These are phyloP conservation scores for Gossypium longicalyx DNA, from an alignment of 345 rosid species.

Conservation along the genomic window DNA sequence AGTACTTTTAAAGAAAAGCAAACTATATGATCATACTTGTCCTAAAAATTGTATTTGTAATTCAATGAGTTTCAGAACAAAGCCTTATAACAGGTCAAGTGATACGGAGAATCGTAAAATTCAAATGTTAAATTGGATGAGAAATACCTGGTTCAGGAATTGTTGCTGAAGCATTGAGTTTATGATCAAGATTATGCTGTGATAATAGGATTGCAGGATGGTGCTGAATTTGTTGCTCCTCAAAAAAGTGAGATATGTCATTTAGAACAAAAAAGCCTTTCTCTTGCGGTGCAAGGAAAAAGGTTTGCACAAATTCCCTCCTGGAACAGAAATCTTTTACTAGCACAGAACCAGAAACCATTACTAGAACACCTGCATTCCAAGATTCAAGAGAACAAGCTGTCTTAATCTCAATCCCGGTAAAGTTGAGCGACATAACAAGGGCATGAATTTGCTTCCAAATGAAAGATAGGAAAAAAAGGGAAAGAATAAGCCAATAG, in stretches of 20 bases:
- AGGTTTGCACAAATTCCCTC: slow-evolving; percentile 60
- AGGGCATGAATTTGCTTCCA: slow-evolving; percentile 61
- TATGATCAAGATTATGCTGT: slow-evolving; percentile 36
- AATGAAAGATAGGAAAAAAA: slow-evolving; percentile 1
- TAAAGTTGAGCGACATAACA: slow-evolving; percentile 41
- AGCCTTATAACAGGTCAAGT: background rate
- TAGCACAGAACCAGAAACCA: slow-evolving; percentile 66
- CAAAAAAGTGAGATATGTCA: slow-evolving; percentile 58
- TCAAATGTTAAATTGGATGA: background rate
- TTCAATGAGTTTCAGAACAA: background rate
- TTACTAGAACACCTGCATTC: slow-evolving; percentile 63
- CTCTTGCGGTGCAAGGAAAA: slow-evolving; percentile 77
- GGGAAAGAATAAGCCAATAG: background rate
- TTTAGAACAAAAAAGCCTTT: slow-evolving; percentile 64
- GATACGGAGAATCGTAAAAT: background rate
- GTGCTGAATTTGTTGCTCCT: slow-evolving; percentile 46
- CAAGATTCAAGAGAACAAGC: slow-evolving; percentile 56
- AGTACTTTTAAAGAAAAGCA: slow-evolving; percentile 10
- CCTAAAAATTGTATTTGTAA: background rate
- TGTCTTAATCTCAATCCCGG: slow-evolving; percentile 63
- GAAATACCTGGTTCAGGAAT: slow-evolving; percentile 47
- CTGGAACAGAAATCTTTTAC: slow-evolving; percentile 39
- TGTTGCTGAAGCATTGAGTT: slow-evolving; percentile 29
- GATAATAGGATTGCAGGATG: slow-evolving; percentile 49
- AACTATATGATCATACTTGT: background rate